Evolutionary conservation across 2,329 filamentous ascomycete species (phyloP).

Genomic region (Pestalotiopsis sp.): DNA sequence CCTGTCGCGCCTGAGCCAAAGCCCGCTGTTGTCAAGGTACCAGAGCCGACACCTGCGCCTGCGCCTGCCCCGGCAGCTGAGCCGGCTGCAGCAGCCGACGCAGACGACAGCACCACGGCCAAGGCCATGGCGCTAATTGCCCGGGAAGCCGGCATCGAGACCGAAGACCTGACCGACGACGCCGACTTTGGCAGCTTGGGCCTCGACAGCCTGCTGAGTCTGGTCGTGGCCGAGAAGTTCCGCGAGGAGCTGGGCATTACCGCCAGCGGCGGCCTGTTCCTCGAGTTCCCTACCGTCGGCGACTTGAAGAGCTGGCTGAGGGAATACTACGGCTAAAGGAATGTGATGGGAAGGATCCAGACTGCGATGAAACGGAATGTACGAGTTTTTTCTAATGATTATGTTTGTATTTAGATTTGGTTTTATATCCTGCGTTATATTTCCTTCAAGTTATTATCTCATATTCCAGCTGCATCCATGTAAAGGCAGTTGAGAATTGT

Average conservation of each 20-base stretch:
- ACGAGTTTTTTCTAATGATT: background rate
- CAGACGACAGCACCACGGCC: slow-evolving; percentile 24
- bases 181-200: slow-evolving; percentile 36
- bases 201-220: slow-evolving; percentile 39
- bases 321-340: slow-evolving; percentile 25
- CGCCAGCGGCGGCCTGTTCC: slow-evolving; percentile 32
- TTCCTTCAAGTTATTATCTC: background rate
- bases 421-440: background rate
- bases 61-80: background rate
- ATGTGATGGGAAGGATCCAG: no score
- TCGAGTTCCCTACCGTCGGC: slow-evolving; percentile 37
- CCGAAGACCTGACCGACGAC: slow-evolving; percentile 44
- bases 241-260: slow-evolving; percentile 31
- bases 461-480: no score
- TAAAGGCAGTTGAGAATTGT: no score
- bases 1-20: background rate
- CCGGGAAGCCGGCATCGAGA: slow-evolving; percentile 58
- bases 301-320: slow-evolving; percentile 31
- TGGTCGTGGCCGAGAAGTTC: slow-evolving; percentile 37
- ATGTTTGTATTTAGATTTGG: background rate
- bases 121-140: slow-evolving; percentile 45
- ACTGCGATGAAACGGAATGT: background rate
- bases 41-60: background rate
- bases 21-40: background rate
- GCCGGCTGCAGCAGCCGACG: slow-evolving; percentile 27